Conservation (phyloP, 2,329 filamentous ascomycete species). For the Mollisia scopiformis region DNA sequence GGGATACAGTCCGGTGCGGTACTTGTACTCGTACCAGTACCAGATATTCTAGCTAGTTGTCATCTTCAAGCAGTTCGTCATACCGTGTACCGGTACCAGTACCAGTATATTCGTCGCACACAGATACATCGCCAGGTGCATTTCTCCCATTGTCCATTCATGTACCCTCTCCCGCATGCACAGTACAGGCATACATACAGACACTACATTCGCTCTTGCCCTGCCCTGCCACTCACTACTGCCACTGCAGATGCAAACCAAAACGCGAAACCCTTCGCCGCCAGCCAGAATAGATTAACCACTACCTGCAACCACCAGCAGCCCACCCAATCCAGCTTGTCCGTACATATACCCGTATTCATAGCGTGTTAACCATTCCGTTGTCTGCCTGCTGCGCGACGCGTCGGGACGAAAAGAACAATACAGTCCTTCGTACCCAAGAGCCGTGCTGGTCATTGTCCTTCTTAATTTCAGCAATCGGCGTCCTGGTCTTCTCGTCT, state of each 20-base stretch:
- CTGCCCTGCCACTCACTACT: no score
- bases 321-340: not conserved
- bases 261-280: not conserved
- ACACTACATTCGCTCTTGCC: not conserved
- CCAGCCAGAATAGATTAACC: not conserved
- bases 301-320: not conserved
- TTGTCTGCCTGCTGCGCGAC: slow-evolving; percentile 2
- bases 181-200: no score
- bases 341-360: no score
- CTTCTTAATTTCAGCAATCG: not conserved
- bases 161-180: not conserved
- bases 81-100: not conserved
- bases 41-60: not conserved
- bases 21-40: no score
- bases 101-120: not conserved
- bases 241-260: not conserved
- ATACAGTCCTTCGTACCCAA: no score
- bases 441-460: not conserved
- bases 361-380: no score
- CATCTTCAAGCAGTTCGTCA: not conserved
- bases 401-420: slow-evolving; percentile 8
- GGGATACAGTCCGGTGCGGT: no score
- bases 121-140: not conserved
- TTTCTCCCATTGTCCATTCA: not conserved
- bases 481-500: no score